Evolutionary conservation across 192 early-diverging fungal genomes (phyloP).

Genomic region (Mortierella alpina): DNA sequence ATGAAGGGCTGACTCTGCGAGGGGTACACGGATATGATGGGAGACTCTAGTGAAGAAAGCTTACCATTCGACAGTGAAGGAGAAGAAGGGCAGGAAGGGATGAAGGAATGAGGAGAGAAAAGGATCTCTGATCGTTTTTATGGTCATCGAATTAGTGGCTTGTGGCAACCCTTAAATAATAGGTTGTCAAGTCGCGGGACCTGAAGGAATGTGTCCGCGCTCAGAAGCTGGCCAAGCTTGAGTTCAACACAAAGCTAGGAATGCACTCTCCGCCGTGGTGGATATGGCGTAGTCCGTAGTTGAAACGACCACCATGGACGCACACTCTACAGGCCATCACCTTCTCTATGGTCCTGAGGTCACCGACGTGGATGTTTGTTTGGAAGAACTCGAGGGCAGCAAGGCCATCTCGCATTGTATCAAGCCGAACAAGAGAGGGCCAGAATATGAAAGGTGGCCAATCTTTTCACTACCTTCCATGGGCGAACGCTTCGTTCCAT

Average conservation of each 20-base stretch:
- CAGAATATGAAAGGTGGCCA: too few species aligned
- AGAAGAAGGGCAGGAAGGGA: not conserved
- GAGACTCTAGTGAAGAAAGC: not conserved
- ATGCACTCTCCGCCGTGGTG: slow-evolving; percentile 73
- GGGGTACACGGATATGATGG: not conserved
- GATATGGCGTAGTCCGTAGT: too few species aligned
- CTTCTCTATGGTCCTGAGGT: too few species aligned
- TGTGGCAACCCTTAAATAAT: too few species aligned
- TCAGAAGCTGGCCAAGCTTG: slow-evolving; percentile 94
- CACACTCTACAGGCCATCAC: too few species aligned
- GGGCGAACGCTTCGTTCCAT: too few species aligned
- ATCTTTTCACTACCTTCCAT: too few species aligned
- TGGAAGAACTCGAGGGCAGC: too few species aligned
- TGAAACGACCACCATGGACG: too few species aligned
- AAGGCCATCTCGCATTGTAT: too few species aligned
- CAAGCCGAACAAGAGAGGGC: too few species aligned
- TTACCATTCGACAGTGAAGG: slow-evolving; percentile 2
- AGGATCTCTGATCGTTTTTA: not conserved
- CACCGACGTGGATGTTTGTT: too few species aligned
- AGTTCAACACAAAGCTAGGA: slow-evolving; percentile 94
- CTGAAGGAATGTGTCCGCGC: slow-evolving; percentile 81
- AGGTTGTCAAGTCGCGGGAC: slow-evolving; percentile 93
- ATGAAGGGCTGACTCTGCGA: not conserved
- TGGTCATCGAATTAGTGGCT: not conserved
- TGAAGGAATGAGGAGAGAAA: not conserved